Conservation (phyloP, 2,329 filamentous ascomycete genomes). For the Beauveria scarabaeidicola region DNA sequence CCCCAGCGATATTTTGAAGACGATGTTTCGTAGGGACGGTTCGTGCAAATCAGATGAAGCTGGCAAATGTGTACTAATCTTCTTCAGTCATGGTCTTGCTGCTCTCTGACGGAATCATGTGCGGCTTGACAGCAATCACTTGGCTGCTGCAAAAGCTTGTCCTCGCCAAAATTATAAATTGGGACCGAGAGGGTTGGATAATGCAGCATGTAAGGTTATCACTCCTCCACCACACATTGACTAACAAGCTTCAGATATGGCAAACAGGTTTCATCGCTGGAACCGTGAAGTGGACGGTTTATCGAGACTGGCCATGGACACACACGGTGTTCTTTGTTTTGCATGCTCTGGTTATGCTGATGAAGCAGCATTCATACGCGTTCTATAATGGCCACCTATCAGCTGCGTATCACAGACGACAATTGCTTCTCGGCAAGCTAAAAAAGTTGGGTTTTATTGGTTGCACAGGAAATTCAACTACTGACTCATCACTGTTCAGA, state of each 20-base stretch:
- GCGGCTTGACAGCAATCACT: conserved; percentile 54
- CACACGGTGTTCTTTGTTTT: conserved; percentile 71
- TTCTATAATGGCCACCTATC: conserved; percentile 72
- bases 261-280: conserved; percentile 54
- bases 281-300: conserved; percentile 57
- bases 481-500: neutral
- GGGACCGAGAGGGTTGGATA: conserved; percentile 63
- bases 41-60: conserved; percentile 10
- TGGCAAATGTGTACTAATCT: neutral
- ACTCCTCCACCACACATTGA: neutral
- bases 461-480: conserved; percentile 35
- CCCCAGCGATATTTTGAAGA: conserved; percentile 60
- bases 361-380: conserved; percentile 77
- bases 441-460: conserved; percentile 48
- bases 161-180: conserved; percentile 50
- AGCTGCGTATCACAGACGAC: conserved; percentile 44
- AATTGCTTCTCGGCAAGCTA: conserved; percentile 38
- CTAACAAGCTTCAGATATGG: conserved; percentile 46
- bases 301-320: conserved; percentile 74
- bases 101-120: conserved; percentile 62
- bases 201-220: conserved; percentile 51
- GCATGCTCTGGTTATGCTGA: conserved; percentile 66
- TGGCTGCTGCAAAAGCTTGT: conserved; percentile 57
- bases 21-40: conserved; percentile 52
- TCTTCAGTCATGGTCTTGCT: conserved; percentile 41